A percentile compares a stretch with the other conserved stretches of the same genome.
These are phyloP conservation scores for Podospora fimiseda DNA, from an alignment of 495 filamentous ascomycete genomes.

Conservation along the genomic window DNA sequence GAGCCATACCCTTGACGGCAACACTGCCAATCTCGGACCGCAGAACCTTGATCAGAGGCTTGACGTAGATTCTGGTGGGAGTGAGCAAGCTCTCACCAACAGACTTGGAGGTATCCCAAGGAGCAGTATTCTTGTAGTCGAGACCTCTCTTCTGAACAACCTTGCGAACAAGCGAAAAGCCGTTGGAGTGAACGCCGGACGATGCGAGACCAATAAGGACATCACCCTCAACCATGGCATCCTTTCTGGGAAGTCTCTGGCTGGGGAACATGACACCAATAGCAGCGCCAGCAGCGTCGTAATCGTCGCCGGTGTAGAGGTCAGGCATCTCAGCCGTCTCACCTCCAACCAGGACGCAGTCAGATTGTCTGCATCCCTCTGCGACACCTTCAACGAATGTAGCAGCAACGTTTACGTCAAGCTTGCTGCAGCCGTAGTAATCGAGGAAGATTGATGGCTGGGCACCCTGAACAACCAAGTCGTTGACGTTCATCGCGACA, in stretches of 20 bases:
- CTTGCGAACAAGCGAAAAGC: slow-evolving; percentile 87
- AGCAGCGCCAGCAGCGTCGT: slow-evolving; percentile 84
- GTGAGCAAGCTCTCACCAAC: slow-evolving; percentile 71
- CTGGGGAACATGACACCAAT: slow-evolving; percentile 71
- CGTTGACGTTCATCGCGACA: slow-evolving; percentile 98
- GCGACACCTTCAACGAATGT: slow-evolving; percentile 84
- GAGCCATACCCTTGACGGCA: slow-evolving; percentile 76
- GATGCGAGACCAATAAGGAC: slow-evolving; percentile 76
- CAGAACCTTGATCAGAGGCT: slow-evolving; percentile 59
- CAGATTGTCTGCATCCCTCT: slow-evolving; percentile 70
- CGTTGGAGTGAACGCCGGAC: slow-evolving; percentile 86
- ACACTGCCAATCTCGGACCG: slow-evolving; percentile 18
- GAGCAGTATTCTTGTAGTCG: slow-evolving; percentile 59
- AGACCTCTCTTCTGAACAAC: slow-evolving; percentile 71
- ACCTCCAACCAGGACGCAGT: slow-evolving; percentile 86
- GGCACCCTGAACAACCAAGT: slow-evolving; percentile 90
- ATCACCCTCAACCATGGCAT: slow-evolving; percentile 72
- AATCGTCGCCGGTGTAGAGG: slow-evolving; percentile 74
- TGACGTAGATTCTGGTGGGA: slow-evolving; percentile 78
- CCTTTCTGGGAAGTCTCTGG: slow-evolving; percentile 66
- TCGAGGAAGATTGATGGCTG: slow-evolving; percentile 93
- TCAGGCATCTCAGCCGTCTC: slow-evolving; percentile 98
- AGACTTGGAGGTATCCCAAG: slow-evolving; percentile 53
- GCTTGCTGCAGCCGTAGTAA: slow-evolving; percentile 84
- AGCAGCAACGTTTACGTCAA: slow-evolving; percentile 68